These are phyloP conservation scores for Cryomyces minteri DNA, from an alignment of 495 filamentous ascomycete species.

Conservation along the genomic window DNA sequence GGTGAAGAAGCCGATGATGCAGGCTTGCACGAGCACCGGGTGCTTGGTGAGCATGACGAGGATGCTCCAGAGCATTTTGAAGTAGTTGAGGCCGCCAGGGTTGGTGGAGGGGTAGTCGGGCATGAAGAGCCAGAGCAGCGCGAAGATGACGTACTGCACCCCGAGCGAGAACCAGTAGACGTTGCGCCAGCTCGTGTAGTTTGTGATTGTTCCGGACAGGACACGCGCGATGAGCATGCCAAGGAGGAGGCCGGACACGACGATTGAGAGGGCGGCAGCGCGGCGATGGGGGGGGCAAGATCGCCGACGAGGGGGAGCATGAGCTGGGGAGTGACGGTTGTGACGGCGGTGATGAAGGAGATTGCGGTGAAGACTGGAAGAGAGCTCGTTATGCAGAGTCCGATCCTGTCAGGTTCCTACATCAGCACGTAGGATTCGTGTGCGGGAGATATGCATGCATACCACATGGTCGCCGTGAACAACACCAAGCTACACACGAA, in stretches of 20 bases:
- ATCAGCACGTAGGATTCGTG: too few relatives aligned
- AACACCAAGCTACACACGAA: conserved; percentile 50
- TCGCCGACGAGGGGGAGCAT: conserved; percentile 76
- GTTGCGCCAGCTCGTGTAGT: conserved; percentile 52
- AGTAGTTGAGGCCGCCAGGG: conserved; percentile 42
- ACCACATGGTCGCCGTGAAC: conserved; percentile 47
- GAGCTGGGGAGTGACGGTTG: conserved; percentile 71
- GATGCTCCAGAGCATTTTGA: conserved; percentile 46
- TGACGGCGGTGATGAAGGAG: conserved; percentile 50
- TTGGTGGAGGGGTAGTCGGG: conserved; percentile 67
- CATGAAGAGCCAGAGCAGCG: conserved; percentile 52
- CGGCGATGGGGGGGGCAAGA: conserved; percentile 53
- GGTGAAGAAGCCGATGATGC: conserved; percentile 35
- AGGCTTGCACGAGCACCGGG: conserved; percentile 51
- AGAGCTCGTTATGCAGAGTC: conserved; percentile 46
- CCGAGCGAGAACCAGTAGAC: conserved; percentile 70
- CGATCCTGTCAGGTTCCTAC: too few relatives aligned
- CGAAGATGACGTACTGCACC: conserved; percentile 50
- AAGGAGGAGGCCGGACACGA: conserved; percentile 59
- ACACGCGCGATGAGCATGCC: conserved; percentile 63
- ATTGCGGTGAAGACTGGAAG: conserved; percentile 47
- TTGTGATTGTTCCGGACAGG: conserved; percentile 54
- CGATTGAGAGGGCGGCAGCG: conserved; percentile 48
- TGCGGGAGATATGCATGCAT: too few relatives aligned
- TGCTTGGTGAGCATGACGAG: conserved; percentile 36